Base-by-base conservation (phyloP, 768 basidiomycete species). In the Mycena albidolilacea region DNA sequence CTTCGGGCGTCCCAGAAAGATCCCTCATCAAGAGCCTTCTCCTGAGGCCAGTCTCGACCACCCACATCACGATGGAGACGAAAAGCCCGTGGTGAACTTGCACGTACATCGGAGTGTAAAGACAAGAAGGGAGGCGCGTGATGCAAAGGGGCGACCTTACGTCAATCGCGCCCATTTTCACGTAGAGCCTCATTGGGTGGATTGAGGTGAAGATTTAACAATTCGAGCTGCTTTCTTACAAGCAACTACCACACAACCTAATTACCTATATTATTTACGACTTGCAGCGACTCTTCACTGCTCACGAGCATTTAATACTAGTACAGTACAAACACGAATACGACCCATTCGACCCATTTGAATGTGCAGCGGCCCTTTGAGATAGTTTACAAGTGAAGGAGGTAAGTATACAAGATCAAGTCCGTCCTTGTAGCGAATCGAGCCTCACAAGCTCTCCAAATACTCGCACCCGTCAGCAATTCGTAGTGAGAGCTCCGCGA, bases 1-100 rank as follows among this genome's bases (percentile, higher is more conserved):
- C 70, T 44, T 84, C 30, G 87, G 81, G 7, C 69, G 69, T 1
- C 78, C 82, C 0, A 78, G 86, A 14, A 79, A 79, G 66, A 87
- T 90, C 12, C 87, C 84, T 2, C 79, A 83, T 52, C 85, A 87
- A 76, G 72, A 81, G n/a, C 78, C 72, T 30, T 30, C 30, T 7
- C 73, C 77, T 38, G 84, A 84, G 0, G 81, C 10, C 43, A 43
- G 44, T 41, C 43, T 30, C 9, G 43, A 55, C 10, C 62, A 62
- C 7, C 30, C 23, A n/a, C 67, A 58, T 30, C 14, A 43, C 50
- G 14, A 55, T 10, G 37, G 50, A n/a, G 63, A 63, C 21, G 44
- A 43, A 7, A 64, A 71, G 57, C 68, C 48, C 1, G 19, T 17
- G 67, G 63, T 62, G 57, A 65, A 59, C 35, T 7, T 90, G 62